Evolutionary conservation across 2,329 filamentous ascomycete genomes (phyloP), one percentile per base, ranked within the genome.

Genomic region (Neofusicoccum cordaticola): DNA sequence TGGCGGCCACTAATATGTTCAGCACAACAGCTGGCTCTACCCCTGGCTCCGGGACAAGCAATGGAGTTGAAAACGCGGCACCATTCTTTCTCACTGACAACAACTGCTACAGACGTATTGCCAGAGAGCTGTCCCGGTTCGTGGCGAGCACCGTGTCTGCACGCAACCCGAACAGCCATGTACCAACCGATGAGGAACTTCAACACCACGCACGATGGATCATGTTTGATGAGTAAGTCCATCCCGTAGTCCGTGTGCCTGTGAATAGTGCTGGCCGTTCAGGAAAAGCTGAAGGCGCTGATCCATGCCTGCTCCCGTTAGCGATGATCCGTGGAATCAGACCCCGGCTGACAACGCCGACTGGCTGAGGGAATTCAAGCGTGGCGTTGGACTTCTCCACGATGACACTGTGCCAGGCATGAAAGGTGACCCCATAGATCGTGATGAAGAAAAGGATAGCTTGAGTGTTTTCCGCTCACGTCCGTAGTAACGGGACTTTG

Each of bases 291-390:
- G 5, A 22, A 47, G 3, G 27, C 1, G 44, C 17, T 47, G 11
- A 47, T 22, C n/a, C 44, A 47, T 22, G 4, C 5, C 17, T 27
- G 11, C 44, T 12, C 5, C 6, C 27, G 27, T 31, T 31, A 47
- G 44, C 8, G 73, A 75, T 8, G 75, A 78, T 62, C 67, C 72
- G 0, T 77, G 74, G 75, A 76, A 77, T 52, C 75, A 78, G 62
- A 77, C 75, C 1, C 68, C 74, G 45, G 76, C 75, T 6, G 75
- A 78, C 53, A 74, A 73, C 39, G 63, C 68, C 11, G 67, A 72
- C 39, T 77, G 73, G 74, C 42, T 76, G 48, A 67, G 63, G 53
- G 67, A 70, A 9, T 76, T 76, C 44, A 76, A 75, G 63, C 65
- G 66, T 42, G 67, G 69, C 7, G 65, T 72, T 12, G 71, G 71